Evolutionary conservation across 2,329 filamentous ascomycete genomes (phyloP), one percentile per base, ranked within the genome.

Genomic region (Hypoxylon sp.): DNA sequence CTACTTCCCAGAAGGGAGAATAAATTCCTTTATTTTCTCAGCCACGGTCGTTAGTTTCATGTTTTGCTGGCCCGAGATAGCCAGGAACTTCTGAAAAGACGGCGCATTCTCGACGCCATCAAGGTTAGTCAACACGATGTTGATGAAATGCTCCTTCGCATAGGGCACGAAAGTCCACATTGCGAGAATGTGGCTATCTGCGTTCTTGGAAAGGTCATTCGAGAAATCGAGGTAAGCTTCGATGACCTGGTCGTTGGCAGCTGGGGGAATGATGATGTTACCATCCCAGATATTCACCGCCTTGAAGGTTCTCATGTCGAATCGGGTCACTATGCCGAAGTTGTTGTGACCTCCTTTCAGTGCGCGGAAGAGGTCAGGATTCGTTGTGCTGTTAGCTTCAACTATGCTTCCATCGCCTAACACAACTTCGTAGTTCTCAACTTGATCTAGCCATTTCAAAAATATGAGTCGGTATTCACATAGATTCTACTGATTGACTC

Each of bases 201-300:
- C 56, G 19, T 63, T 69, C 13, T 64, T 49, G 41, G 36, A 48
- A 9, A 69, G 38, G 13, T 61, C 53, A 13, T 21, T 32, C 21
- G 57, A 50, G 41, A 71, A 69, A 63, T 71, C 69, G 30, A 71
- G 34, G 28, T 67, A 67, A 14, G 69, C 62, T 23, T 65, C 66
- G 19, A 65, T 50, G 38, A 59, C 28, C 21, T 65, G 28, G 21
- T 62, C 41, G 11, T 32, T 52, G 13, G 32, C 14, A 6, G 25
- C 30, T 36, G 50, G 58, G 14, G 60, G 49, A 25, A 58, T 41
- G 21, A 63, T 19, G 11, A 45, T 38, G 36, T 25, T 51, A 14
- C 67, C 67, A 43, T 67, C 60, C 60, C 60, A 71, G 21, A 69
- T 62, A 5, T 59, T n/a, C 41, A 38, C 48, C 5, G 59, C 43